Percentiles rank a stretch among this genome's conserved stretches.
Conservation (phyloP, 1,139 yeast genomes). For the Meyerozyma carpophila region DNA sequence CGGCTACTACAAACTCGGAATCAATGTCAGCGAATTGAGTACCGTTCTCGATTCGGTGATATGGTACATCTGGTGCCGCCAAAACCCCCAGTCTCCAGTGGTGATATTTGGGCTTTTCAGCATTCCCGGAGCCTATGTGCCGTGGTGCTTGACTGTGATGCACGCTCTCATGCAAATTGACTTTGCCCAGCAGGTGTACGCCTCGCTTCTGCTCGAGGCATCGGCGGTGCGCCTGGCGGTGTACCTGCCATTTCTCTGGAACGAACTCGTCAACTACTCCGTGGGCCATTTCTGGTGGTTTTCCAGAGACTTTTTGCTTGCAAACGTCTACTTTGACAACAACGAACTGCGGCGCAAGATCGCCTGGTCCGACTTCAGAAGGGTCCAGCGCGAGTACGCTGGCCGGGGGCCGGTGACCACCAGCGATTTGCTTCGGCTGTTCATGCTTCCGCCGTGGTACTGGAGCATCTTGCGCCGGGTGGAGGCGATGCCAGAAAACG, state of each 20-base stretch:
- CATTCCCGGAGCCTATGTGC: constrained; percentile 21
- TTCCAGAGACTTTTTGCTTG: constrained; percentile 18
- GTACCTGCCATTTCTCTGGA: constrained; percentile 12
- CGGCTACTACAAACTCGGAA: constrained; percentile 13
- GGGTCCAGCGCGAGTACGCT: constrained; percentile 10
- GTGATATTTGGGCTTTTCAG: constrained; percentile 23
- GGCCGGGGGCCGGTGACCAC: constrained; percentile 9
- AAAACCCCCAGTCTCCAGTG: constrained; percentile 20
- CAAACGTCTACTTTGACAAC: constrained; percentile 15
- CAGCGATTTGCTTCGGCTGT: constrained; percentile 9
- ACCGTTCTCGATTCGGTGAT: constrained; percentile 20
- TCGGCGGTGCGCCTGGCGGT: constrained; percentile 6
- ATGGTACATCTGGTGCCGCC: constrained; percentile 26
- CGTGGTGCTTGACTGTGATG: constrained; percentile 19
- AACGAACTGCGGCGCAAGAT: constrained; percentile 11
- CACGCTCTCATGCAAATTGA: constrained; percentile 11
- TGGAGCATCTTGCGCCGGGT: constrained; percentile 13
- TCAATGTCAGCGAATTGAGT: constrained; percentile 15
- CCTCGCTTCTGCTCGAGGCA: constrained; percentile 7
- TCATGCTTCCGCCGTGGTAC: constrained; percentile 37
- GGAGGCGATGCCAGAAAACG: background rate
- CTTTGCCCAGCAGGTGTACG: constrained; percentile 7
- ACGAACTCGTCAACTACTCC: constrained; percentile 14
- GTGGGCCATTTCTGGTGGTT: constrained; percentile 41
- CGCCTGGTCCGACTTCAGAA: constrained; percentile 5